Base-by-base conservation (phyloP, 1,284 basidiomycete species). In the Malassezia japonica region DNA sequence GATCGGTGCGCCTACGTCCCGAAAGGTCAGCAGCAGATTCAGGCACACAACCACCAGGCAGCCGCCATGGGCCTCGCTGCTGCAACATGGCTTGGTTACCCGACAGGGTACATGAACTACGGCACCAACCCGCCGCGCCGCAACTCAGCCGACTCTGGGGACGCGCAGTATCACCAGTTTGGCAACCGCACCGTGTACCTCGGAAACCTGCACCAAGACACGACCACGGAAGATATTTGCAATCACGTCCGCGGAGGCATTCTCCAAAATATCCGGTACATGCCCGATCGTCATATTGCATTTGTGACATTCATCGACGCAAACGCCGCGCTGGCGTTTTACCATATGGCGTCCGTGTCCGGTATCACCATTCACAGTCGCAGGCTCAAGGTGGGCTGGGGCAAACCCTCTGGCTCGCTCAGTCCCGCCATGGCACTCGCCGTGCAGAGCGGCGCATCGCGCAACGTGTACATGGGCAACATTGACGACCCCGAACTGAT, bases 201-300 rank as follows among this genome's bases (percentile, higher is more conserved):
- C 7, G 69, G 69, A 45, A 72, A 72, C 55, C 63, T 72, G 45
- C 69, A 72, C 32, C 68, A 64, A 13, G 66, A 70, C 21, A 70
- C 68, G 13, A 72, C 65, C 5, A 64, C 64, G 2, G 69, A 68
- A 41, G 69, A 72, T 55, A 72, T 72, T 50, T 72, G 69, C 61
- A 72, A 72, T 59, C 67, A 70, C 54, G 66, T 72, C 31, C 67
- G 69, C 6, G 69, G 69, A 23, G 69, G 69, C 18, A 67, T 72
- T 37, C 48, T 72, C 48, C 67, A 72, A 49, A 67, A 62, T 40
- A 58, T 72, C 33, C 64, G 68, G 16, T 67, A 63, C 50, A 67
- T 72, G 46, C 56, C 66, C 7, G 68, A 72, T 41, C 63, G 67
- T 54, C 69, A 72, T 54, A 72, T 72, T 43, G 65, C 69, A 0